phyloP scores from a whole-genome alignment of 2,329 filamentous ascomycete genomes.

The Cladosporium austrohemisphaericum region DNA sequence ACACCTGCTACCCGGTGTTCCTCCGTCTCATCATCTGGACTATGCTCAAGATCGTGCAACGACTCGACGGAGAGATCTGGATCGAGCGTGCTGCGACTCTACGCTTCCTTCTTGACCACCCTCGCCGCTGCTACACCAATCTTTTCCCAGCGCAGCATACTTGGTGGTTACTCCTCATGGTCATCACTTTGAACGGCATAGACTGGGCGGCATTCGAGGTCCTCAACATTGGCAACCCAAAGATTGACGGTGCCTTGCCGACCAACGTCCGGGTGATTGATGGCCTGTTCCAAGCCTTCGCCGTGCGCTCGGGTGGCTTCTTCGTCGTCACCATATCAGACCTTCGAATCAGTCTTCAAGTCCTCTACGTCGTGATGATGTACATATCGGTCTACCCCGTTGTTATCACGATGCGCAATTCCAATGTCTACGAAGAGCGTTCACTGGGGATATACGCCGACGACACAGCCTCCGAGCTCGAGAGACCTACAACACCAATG shows the following conservation, averaged over 20 bases:
- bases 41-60: constrained; percentile 47
- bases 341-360: constrained; percentile 54
- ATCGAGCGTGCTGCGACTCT: constrained; percentile 44
- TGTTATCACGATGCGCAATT: constrained; percentile 58
- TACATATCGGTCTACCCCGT: constrained; percentile 61
- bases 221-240: constrained; percentile 54
- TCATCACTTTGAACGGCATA: constrained; percentile 51
- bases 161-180: constrained; percentile 53
- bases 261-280: constrained; percentile 49
- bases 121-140: constrained; percentile 59
- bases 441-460: constrained; percentile 56
- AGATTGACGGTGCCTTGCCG: constrained; percentile 44
- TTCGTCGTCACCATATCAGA: constrained; percentile 45
- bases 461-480: constrained; percentile 18
- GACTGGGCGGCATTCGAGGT: constrained; percentile 52
- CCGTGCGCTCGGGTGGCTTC: constrained; percentile 48
- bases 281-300: constrained; percentile 57
- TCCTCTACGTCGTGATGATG: constrained; percentile 63
- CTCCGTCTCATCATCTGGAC: constrained; percentile 58
- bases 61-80: constrained; percentile 32
- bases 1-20: constrained; percentile 57
- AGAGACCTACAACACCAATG: constrained; percentile 27
- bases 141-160: constrained; percentile 60
- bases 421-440: constrained; percentile 60
- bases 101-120: constrained; percentile 59